Percentiles rank a stretch among this genome's conserved stretches.
Conservation (phyloP, 805 yeast genomes). For the Candida manassasensis region DNA sequence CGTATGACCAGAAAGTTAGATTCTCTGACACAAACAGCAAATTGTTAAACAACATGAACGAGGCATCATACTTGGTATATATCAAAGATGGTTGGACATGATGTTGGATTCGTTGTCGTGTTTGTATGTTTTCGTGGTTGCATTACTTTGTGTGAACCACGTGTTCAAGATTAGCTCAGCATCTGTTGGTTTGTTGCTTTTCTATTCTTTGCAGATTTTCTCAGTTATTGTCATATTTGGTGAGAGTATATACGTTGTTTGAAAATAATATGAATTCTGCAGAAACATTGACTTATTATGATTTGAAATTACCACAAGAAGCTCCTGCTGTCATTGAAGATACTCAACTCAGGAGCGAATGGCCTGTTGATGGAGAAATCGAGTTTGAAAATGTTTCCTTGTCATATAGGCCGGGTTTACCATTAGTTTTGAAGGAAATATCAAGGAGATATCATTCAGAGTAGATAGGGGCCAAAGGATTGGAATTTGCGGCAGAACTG, state of each 20-base stretch:
- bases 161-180: slow-evolving; percentile 59
- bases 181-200: slow-evolving; percentile 62
- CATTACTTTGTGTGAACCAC: slow-evolving; percentile 56
- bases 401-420: slow-evolving; percentile 53
- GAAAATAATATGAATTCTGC: slow-evolving; percentile 78
- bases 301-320: slow-evolving; percentile 57
- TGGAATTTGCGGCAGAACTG: slow-evolving; percentile 83
- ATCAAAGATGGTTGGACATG: slow-evolving; percentile 71
- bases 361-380: slow-evolving; percentile 48
- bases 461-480: slow-evolving; percentile 57
- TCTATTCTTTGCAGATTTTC: slow-evolving; percentile 55
- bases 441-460: slow-evolving; percentile 24
- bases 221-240: slow-evolving; percentile 53
- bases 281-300: slow-evolving; percentile 67
- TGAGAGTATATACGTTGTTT: slow-evolving; percentile 62
- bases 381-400: slow-evolving; percentile 42
- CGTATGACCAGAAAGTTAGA: slow-evolving; percentile 44
- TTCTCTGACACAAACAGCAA: slow-evolving; percentile 45
- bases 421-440: slow-evolving; percentile 48
- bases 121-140: slow-evolving; percentile 46
- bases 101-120: slow-evolving; percentile 55
- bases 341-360: slow-evolving; percentile 33
- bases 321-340: slow-evolving; percentile 49
- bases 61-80: slow-evolving; percentile 58
- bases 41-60: slow-evolving; percentile 57